Conservation (phyloP, 371 early-diverging fungal species). For the Mucor circinelloides region DNA sequence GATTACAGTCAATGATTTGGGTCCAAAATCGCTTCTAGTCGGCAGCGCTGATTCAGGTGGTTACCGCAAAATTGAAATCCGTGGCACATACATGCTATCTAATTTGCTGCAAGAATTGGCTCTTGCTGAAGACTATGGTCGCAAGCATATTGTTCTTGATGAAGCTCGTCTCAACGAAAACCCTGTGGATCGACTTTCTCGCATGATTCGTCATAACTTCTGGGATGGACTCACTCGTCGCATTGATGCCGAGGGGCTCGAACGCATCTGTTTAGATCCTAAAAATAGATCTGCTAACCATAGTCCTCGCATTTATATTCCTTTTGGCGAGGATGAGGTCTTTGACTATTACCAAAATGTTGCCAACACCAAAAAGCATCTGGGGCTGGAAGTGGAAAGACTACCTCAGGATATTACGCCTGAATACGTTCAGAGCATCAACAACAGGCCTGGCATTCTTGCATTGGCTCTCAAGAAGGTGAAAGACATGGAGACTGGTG, state of each 20-base stretch:
- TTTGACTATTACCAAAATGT: slow-evolving; percentile 75
- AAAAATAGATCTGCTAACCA: slow-evolving; percentile 80
- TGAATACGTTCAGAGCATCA: slow-evolving; percentile 84
- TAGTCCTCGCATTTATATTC: slow-evolving; percentile 83
- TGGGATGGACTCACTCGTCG: slow-evolving; percentile 92
- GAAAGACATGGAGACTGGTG: slow-evolving; percentile 45
- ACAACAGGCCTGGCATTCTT: slow-evolving; percentile 83
- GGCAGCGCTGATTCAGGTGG: slow-evolving; percentile 85
- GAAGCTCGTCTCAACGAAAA: slow-evolving; percentile 86
- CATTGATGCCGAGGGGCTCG: slow-evolving; percentile 88
- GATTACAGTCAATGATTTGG: slow-evolving; percentile 87
- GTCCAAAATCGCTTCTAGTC: slow-evolving; percentile 84
- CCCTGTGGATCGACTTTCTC: slow-evolving; percentile 82
- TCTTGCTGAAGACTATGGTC: slow-evolving; percentile 79
- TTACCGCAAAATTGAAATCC: slow-evolving; percentile 78
- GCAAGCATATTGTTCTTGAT: slow-evolving; percentile 78
- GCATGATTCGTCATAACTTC: slow-evolving; percentile 89
- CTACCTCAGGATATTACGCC: slow-evolving; percentile 86
- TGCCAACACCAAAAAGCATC: slow-evolving; percentile 58
- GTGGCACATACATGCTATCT: slow-evolving; percentile 91
- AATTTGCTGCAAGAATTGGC: slow-evolving; percentile 94
- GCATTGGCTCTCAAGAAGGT: slow-evolving; percentile 70
- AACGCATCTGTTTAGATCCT: slow-evolving; percentile 85
- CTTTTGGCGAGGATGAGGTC: slow-evolving; percentile 72
- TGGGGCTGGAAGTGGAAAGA: slow-evolving; percentile 73